phyloP scores from a whole-genome alignment of 2,329 filamentous ascomycete genomes.

The Paracoccidioides brasiliensis region DNA sequence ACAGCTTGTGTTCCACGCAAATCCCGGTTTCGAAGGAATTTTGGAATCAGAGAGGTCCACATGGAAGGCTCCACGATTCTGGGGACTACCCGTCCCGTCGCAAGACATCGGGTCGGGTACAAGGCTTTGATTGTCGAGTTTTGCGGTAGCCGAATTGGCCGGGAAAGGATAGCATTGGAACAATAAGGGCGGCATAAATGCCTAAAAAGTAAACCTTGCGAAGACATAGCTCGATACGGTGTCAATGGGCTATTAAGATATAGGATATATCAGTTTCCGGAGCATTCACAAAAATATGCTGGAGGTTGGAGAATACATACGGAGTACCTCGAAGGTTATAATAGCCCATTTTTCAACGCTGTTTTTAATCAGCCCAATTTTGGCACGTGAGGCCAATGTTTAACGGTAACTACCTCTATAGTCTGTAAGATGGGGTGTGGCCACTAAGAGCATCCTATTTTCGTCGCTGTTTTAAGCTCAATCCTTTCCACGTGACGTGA shows the following conservation, averaged over 20 bases:
- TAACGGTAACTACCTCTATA: too few species aligned
- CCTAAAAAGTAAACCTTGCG: neutral
- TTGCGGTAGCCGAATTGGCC: neutral
- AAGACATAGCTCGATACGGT: neutral
- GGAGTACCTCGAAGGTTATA: neutral
- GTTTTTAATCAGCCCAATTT: too few species aligned
- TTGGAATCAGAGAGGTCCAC: slow-evolving; percentile 59
- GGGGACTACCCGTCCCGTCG: slow-evolving; percentile 25
- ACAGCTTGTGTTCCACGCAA: slow-evolving; percentile 19
- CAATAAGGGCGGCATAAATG: neutral
- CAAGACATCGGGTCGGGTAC: slow-evolving; percentile 15
- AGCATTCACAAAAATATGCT: too few species aligned
- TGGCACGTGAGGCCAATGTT: too few species aligned
- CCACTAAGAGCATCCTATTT: too few species aligned
- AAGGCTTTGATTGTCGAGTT: neutral
- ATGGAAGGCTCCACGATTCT: slow-evolving; percentile 46
- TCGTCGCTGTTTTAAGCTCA: too few species aligned
- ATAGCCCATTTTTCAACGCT: too few species aligned
- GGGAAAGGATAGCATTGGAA: slow-evolving; percentile 9
- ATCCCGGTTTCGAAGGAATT: slow-evolving; percentile 33
- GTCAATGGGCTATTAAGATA: neutral
- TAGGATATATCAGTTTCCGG: too few species aligned
- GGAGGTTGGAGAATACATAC: too few species aligned
- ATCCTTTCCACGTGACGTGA: too few species aligned
- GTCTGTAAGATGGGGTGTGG: too few species aligned